Evolutionary conservation across 2,329 filamentous ascomycete genomes (phyloP).

Genomic region (Ilyonectria destructans): DNA sequence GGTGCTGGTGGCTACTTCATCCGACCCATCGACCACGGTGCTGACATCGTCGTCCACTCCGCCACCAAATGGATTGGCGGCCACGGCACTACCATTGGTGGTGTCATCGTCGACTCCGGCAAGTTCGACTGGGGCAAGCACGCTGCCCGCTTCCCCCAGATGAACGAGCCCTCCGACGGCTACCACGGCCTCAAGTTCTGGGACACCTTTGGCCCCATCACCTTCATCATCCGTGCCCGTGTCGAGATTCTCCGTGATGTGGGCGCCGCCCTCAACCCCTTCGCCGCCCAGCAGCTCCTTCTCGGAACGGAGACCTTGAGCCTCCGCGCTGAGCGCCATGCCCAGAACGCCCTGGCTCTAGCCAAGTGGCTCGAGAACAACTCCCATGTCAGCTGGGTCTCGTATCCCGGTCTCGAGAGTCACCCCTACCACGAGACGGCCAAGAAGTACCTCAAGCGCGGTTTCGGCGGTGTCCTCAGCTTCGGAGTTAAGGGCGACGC

Average conservation of each 20-base stretch:
- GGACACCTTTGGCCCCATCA: conserved; percentile 88
- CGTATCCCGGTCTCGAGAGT: conserved; percentile 89
- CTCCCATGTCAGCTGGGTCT: conserved; percentile 91
- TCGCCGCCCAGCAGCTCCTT: conserved; percentile 92
- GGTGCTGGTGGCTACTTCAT: conserved; percentile 93
- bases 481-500: conserved; percentile 94
- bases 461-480: conserved; percentile 91
- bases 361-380: conserved; percentile 89
- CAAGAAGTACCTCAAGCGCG: conserved; percentile 88
- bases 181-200: conserved; percentile 97
- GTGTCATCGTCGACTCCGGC: conserved; percentile 88
- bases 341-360: conserved; percentile 84
- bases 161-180: conserved; percentile 89
- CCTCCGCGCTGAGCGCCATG: conserved; percentile 88
- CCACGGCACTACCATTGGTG: conserved; percentile 92
- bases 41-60: conserved; percentile 94
- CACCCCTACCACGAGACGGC: conserved; percentile 86
- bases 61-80: conserved; percentile 98
- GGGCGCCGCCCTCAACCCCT: conserved; percentile 87
- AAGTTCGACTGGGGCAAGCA: conserved; percentile 96
- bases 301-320: conserved; percentile 93
- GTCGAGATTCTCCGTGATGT: conserved; percentile 94
- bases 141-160: conserved; percentile 89
- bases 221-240: conserved; percentile 88
- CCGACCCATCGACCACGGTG: conserved; percentile 90